phyloP scores from a whole-genome alignment of 2,329 filamentous ascomycete species.

The Fusarium compactum region DNA sequence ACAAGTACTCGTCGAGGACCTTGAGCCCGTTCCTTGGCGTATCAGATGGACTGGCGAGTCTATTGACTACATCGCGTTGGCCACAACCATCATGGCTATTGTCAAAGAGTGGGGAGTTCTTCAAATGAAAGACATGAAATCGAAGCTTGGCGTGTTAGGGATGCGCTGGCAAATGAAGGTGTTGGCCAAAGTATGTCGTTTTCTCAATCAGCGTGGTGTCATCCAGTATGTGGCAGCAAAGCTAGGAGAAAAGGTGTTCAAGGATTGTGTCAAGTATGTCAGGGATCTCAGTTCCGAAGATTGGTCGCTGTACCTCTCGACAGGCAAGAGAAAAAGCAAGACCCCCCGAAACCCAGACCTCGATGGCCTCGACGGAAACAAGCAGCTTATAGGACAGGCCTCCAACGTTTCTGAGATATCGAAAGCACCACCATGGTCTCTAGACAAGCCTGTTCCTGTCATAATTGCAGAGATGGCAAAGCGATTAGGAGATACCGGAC shows the following conservation, averaged over 20 bases:
- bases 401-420: slow-evolving; percentile 45
- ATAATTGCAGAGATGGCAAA: slow-evolving; percentile 50
- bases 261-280: slow-evolving; percentile 71
- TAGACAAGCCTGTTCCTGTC: slow-evolving; percentile 52
- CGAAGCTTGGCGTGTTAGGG: slow-evolving; percentile 68
- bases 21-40: slow-evolving; percentile 68
- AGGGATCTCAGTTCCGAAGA: slow-evolving; percentile 68
- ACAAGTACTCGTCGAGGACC: slow-evolving; percentile 57
- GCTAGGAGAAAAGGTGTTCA: slow-evolving; percentile 66
- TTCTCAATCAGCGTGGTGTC: slow-evolving; percentile 67
- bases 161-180: slow-evolving; percentile 71
- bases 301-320: slow-evolving; percentile 67
- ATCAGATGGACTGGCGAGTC: slow-evolving; percentile 67
- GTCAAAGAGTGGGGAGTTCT: slow-evolving; percentile 70
- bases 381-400: slow-evolving; percentile 34
- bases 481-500: slow-evolving; percentile 45
- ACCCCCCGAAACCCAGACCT: slow-evolving; percentile 43
- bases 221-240: slow-evolving; percentile 69
- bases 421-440: slow-evolving; percentile 50
- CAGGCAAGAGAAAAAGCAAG: slow-evolving; percentile 55
- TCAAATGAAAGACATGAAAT: slow-evolving; percentile 68
- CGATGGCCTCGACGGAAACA: slow-evolving; percentile 44
- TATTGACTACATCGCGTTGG: slow-evolving; percentile 69
- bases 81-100: slow-evolving; percentile 68
- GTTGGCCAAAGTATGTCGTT: slow-evolving; percentile 68